phyloP scores from a whole-genome alignment of 495 filamentous ascomycete genomes.

The Penicillium soppii region DNA sequence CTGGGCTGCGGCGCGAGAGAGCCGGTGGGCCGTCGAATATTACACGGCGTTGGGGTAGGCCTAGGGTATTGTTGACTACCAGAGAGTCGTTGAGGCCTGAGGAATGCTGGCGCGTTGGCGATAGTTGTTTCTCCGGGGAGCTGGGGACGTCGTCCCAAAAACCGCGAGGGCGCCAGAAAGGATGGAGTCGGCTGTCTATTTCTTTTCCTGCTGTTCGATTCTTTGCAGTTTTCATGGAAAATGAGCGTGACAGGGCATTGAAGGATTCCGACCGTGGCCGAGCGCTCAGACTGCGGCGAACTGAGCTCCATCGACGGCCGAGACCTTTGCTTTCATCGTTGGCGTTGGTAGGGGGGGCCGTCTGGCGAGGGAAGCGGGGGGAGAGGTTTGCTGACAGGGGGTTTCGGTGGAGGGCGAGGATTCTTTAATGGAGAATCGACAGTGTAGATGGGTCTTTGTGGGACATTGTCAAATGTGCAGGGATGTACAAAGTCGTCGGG shows the following conservation, averaged over 20 bases:
- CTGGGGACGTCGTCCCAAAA: constrained; percentile 64
- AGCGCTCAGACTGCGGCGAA: constrained; percentile 57
- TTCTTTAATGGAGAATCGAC: constrained; percentile 73
- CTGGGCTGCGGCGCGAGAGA: constrained; percentile 42
- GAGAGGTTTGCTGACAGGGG: constrained; percentile 71
- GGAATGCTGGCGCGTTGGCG: constrained; percentile 5
- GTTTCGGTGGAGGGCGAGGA: constrained; percentile 68
- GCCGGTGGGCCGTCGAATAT: constrained; percentile 39
- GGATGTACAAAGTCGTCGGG: constrained; percentile 11
- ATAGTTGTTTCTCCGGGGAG: constrained; percentile 27
- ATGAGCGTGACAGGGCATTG: constrained; percentile 36
- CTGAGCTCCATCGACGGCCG: constrained; percentile 49
- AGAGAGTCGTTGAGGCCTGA: constrained; percentile 26
- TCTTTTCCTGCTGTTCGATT: constrained; percentile 45
- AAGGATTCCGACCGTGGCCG: constrained; percentile 58
- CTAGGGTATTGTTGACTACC: constrained; percentile 51
- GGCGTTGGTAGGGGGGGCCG: constrained; percentile 32
- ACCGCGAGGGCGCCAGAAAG: constrained; percentile 75
- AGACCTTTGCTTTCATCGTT: constrained; percentile 39
- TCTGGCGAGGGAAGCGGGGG: constrained; percentile 69
- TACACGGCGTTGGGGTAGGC: constrained; percentile 54
- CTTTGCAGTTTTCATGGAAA: constrained; percentile 45
- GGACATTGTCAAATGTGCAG: constrained; percentile 37
- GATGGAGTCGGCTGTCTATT: constrained; percentile 63
- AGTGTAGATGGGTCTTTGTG: constrained; percentile 44